These are phyloP conservation scores for Sporothrix globosa DNA, from an alignment of 2,329 filamentous ascomycete genomes.

Conservation along the genomic window DNA sequence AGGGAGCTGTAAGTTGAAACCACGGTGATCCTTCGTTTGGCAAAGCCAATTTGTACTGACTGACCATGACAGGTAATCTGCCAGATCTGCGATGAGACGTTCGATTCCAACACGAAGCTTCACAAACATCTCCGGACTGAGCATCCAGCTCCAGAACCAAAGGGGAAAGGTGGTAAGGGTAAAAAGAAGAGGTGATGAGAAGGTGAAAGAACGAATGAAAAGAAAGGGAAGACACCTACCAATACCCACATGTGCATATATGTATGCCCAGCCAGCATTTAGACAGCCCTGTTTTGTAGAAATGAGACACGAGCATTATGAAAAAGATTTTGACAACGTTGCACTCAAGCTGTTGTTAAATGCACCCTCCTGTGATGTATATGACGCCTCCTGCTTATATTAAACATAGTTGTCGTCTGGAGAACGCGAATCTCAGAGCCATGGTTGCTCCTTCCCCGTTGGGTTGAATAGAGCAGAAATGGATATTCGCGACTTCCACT, in stretches of 20 bases:
- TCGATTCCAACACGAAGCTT: slow-evolving; percentile 36
- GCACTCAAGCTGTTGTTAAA: neutral
- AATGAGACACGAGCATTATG: slow-evolving; percentile 23
- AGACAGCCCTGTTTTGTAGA: slow-evolving; percentile 8
- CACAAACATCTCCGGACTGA: slow-evolving; percentile 34
- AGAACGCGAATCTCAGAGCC: neutral
- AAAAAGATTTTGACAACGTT: neutral
- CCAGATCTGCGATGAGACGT: slow-evolving; percentile 33
- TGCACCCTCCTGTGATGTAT: neutral
- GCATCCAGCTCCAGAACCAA: slow-evolving; percentile 28
- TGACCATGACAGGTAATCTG: slow-evolving; percentile 25
- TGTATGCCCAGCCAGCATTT: neutral
- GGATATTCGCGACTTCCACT: neutral
- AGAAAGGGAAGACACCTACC: neutral
- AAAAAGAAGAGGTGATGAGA: slow-evolving; percentile 31
- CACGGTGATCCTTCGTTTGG: neutral
- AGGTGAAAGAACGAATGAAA: no score
- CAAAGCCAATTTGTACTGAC: no score
- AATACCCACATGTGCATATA: neutral
- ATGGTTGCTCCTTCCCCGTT: slow-evolving; percentile 8
- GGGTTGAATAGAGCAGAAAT: neutral
- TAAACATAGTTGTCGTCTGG: neutral
- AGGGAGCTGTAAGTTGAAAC: slow-evolving; percentile 6
- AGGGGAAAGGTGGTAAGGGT: slow-evolving; percentile 9
- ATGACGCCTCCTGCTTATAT: neutral